Base-by-base conservation (phyloP, 805 yeast genomes). In the Candida quercuum region DNA sequence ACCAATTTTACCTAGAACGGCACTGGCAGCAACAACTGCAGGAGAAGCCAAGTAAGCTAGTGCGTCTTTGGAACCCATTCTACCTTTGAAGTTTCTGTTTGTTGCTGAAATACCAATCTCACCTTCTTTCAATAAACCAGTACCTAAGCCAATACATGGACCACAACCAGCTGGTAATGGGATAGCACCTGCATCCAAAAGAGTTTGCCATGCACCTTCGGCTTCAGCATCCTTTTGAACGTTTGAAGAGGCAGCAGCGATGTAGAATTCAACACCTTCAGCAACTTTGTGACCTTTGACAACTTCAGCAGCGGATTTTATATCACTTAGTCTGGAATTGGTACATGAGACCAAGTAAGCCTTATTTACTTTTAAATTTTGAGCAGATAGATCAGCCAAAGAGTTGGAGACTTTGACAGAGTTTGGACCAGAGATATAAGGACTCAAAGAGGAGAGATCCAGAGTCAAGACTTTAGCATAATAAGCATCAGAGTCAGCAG, bases 131-230 rank as follows among this genome's bases (percentile, higher is more conserved):
- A 93, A 69, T 47, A 93, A 69, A 35, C 99, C 99, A 21, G 94
- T 73, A 39, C 99, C 99, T 39, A 93, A 70, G 26, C 99, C 99
- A 57, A 93, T 93, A 69, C 99, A 93, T 18, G 99, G 99, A 32
- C 99, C 99, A 68, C 99, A 93, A 17, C 99, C 99, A 13, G 99
- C 95, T 16, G 98, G 98, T 51, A 93, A 75, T 25, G 96, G 86
- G 51, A 68, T 85, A 42, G 96, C 95, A 37, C 99, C 99, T 9
- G 98, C 96, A 39, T 81, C 91, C 33, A 93, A 54, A 41, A 93
- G 71, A 16, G 77, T 78, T 52, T 88, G 73, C 99, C 99, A 94
- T 13, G 95, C 94, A 39, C 99, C 99, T 31, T 64, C 67, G 25
- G 77, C 74, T 65, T 85, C 95, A 32, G 99, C 99, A 50, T 89